Base-by-base conservation (phyloP, 1,139 yeast genomes). In the Geotrichum fermentans region DNA sequence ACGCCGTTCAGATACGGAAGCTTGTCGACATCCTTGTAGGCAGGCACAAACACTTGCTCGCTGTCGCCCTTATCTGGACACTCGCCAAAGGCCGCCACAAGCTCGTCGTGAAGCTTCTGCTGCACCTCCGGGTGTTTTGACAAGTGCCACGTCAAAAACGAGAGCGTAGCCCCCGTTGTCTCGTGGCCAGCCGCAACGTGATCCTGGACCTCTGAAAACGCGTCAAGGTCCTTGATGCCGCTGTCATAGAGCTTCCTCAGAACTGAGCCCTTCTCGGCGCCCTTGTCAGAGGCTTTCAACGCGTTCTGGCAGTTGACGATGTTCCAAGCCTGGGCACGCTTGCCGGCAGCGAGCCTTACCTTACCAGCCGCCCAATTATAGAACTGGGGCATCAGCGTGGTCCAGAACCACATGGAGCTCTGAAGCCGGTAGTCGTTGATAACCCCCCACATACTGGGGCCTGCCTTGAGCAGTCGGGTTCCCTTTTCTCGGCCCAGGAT, bases 141-240 rank as follows among this genome's bases (percentile, higher is more conserved):
- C 44, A 82, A 62, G 58, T 80, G 80, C 68, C 79, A 82, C 11
- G 79, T 71, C 46, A 80, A 64, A 61, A 76, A 83, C 1, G 86
- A 71, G 51, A 83, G 64, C 16, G 82, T 82, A 3, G 80, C 75
- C 0, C 87, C 89, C 0, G 90, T 82, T 2, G 92, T 83, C 61
- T 82, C 86, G 60, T 83, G 89, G 2, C 92, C 92, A 1, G 92
- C 92, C 48, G 78, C 75, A 39, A 74, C 65, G 55, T 76, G 80
- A 53, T 76, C 80, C 50, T 70, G 72, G 24, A 71, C 58, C 52
- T 76, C 80, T 22, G 75, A 67, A n/a, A 72, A 73, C 4, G 74
- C 71, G 10, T 60, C 60, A 45, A 56, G 52, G n/a, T 61, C 65
- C 3, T 52, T 55, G 7, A 68, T 53, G 1, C 67, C 67, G 1